These are phyloP conservation scores for Fragaria ananassa DNA, from an alignment of 306 rosid species.

Conservation along the genomic window DNA sequence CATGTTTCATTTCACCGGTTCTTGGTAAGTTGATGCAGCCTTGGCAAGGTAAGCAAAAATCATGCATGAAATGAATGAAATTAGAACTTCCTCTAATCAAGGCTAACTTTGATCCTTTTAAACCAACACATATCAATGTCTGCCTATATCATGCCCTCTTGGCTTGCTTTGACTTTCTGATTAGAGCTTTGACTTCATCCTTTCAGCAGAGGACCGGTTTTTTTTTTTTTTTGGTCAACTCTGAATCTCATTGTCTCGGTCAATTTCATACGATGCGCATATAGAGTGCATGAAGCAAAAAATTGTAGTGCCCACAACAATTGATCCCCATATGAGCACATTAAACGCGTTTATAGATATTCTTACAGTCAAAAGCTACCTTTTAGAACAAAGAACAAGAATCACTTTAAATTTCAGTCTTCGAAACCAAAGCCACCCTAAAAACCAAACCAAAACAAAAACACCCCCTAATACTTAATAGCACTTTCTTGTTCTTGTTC, in stretches of 20 bases:
- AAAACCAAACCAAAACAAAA: background rate
- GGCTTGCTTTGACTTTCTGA: too few relatives aligned
- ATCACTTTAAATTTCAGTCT: background rate
- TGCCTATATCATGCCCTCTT: too few relatives aligned
- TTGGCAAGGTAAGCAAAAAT: conserved; percentile 66
- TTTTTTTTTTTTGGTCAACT: too few relatives aligned
- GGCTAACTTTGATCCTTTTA: conserved; percentile 39
- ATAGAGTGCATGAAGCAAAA: background rate
- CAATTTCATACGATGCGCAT: background rate
- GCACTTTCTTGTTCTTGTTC: background rate
- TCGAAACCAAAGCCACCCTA: conserved; percentile 25
- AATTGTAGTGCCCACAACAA: background rate
- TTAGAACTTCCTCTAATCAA: too few relatives aligned
- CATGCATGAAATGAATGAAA: too few relatives aligned
- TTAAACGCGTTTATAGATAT: conserved; percentile 52
- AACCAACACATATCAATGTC: too few relatives aligned
- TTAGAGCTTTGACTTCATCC: too few relatives aligned
- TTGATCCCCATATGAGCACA: background rate
- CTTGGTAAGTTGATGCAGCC: conserved; percentile 76
- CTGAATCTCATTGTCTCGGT: background rate
- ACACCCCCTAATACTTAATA: background rate
- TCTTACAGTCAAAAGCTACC: conserved; percentile 49
- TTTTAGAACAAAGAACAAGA: conserved; percentile 27
- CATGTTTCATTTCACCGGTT: conserved; percentile 90
- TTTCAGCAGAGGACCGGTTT: too few relatives aligned